Evolutionary conservation across 225 moss, liverwort and hornwort species (phyloP).

Genomic region (Anthoceros angustus): DNA sequence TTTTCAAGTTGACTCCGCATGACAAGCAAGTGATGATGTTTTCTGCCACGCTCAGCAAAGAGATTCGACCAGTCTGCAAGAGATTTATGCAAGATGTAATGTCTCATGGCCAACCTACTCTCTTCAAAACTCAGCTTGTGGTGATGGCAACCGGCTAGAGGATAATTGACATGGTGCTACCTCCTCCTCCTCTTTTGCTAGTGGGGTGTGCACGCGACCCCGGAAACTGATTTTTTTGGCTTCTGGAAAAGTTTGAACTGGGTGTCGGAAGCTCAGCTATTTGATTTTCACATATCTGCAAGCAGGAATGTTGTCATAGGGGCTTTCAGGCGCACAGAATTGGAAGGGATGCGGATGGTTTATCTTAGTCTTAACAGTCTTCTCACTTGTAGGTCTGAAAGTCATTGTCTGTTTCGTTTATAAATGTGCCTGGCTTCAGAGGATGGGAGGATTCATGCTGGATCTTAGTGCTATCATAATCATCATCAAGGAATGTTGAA

Average conservation of each 20-base stretch:
- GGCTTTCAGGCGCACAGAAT: constrained; percentile 16
- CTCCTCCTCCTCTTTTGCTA: constrained; percentile 34
- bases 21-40: constrained; percentile 99
- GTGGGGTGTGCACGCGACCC: constrained; percentile 42
- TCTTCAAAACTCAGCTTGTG: constrained; percentile 55
- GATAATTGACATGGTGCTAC: constrained; percentile 43
- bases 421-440: constrained; percentile 8
- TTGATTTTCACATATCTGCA: constrained; percentile 7
- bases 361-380: constrained; percentile 22
- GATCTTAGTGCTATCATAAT: constrained; percentile 8
- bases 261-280: constrained; percentile 6
- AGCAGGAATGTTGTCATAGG: constrained; percentile 35
- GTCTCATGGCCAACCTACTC: constrained; percentile 48
- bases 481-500: constrained; percentile 12
- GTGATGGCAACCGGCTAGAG: constrained; percentile 64
- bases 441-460: constrained; percentile 7
- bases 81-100: constrained; percentile 99
- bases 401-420: constrained; percentile 11
- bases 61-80: constrained; percentile 97
- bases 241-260: constrained; percentile 25
- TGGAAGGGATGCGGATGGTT: neutral
- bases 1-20: constrained; percentile 92
- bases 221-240: constrained; percentile 33
- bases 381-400: constrained; percentile 15
- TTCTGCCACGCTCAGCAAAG: constrained; percentile 93